Evolutionary conservation across 495 filamentous ascomycete species (phyloP), one percentile per base, ranked within the genome.

Genomic region (Penicillium angulare): DNA sequence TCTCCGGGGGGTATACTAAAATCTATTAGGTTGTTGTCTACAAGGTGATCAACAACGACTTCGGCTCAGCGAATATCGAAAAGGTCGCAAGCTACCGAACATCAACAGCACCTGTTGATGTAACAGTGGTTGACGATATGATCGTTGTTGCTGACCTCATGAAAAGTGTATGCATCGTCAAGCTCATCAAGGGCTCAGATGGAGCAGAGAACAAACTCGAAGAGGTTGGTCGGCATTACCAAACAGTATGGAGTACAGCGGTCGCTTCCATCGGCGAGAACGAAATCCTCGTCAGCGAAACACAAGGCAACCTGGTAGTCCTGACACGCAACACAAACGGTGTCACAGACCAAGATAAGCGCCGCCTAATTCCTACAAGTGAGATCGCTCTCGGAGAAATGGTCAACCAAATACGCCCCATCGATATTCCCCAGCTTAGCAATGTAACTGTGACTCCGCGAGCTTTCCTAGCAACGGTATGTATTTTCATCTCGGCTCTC

Each of bases 141-240:
- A 92, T 97, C 53, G 87, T 87, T 0, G 84, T 99, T 4, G 88
- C 85, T 1, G 93, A 99, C 57, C 72, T 99, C 32, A 97, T 96
- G 90, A 96, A 97, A 73, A 92, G 88, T 26, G 73, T 93, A 31
- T 86, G 87, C 13, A 64, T 97, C 8, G 72, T 96, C 9, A 71
- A 89, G 60, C 91, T 83, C 57, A 68, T 72, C 7, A 73, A 73
- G 15, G 76, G 78, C 7, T 57, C 71, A 27, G 67, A 56, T 23
- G 76, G 67, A 0, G 61, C 70, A 6, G 55, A 65, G 22, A 71
- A 79, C 70, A 55, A 69, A 53, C 73, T 96, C 34, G 72, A 64
- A 0, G 92, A 97, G 73, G 73, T 88, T 6, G 86, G 88, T 5
- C 79, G 27, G 15, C 90, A 96, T 62, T 89, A 83, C 55, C 79